These are phyloP conservation scores for Boletus nobilissimus DNA, from an alignment of 1,284 basidiomycete genomes.

Conservation along the genomic window DNA sequence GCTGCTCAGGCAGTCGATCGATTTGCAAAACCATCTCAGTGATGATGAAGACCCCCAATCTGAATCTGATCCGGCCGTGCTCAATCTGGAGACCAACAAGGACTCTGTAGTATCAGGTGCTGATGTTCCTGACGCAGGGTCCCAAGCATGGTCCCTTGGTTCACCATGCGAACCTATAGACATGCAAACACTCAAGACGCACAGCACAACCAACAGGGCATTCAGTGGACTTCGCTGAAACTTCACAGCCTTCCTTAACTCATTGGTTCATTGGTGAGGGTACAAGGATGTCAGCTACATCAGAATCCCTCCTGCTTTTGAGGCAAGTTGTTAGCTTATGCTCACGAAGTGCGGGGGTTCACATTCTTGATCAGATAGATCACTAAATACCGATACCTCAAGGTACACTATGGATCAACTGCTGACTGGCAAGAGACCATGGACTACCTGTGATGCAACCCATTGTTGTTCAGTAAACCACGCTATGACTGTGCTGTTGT, in stretches of 20 bases:
- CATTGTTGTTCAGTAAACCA: neutral
- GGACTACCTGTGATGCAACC: neutral
- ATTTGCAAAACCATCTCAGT: neutral
- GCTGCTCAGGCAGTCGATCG: neutral
- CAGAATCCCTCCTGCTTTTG: neutral
- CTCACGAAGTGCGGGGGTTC: neutral
- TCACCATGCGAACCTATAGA: neutral
- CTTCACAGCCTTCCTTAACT: neutral
- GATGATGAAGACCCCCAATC: no score
- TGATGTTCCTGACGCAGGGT: neutral
- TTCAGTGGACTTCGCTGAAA: neutral
- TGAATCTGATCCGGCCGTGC: no score
- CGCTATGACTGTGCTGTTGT: neutral
- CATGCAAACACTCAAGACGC: neutral
- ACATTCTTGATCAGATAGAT: neutral
- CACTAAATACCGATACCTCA: neutral
- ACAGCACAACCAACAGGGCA: slow-evolving; percentile 41
- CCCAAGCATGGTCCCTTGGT: neutral
- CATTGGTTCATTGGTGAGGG: neutral
- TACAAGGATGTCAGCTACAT: neutral
- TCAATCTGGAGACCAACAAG: neutral
- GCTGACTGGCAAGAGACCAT: neutral
- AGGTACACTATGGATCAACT: neutral
- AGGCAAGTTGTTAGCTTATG: neutral
- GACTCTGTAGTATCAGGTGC: neutral